Evolutionary conservation across 306 rosid species (phyloP).

Genomic region (Inga laurina): DNA sequence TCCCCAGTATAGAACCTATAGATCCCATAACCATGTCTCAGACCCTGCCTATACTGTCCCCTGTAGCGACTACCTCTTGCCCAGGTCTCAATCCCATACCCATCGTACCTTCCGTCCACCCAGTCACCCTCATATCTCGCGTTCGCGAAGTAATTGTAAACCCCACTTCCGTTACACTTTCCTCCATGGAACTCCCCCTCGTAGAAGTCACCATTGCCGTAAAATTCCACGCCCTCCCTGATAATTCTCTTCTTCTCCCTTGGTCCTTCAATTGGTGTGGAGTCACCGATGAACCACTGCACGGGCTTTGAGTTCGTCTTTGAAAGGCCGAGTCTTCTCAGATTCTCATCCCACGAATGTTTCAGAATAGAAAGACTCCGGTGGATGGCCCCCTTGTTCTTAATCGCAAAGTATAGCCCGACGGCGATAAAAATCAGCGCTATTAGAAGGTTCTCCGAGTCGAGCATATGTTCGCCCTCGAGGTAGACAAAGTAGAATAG

Average conservation of each 20-base stretch:
- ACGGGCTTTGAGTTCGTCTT: conserved; percentile 48
- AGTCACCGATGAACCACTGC: conserved; percentile 65
- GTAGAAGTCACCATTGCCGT: conserved; percentile 73
- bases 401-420: conserved; percentile 49
- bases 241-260: conserved; percentile 36
- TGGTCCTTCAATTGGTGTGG: conserved; percentile 1
- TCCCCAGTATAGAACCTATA: conserved; percentile 82
- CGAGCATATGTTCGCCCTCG: conserved; percentile 41
- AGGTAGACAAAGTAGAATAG: conserved; percentile 47
- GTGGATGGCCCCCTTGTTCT: conserved; percentile 54
- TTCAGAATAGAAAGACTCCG: conserved; percentile 44
- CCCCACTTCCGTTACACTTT: conserved; percentile 64
- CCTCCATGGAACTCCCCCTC: conserved; percentile 76
- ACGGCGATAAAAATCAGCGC: conserved; percentile 63
- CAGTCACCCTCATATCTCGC: conserved; percentile 76
- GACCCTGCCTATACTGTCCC: conserved; percentile 73
- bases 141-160: conserved; percentile 58
- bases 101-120: conserved; percentile 68
- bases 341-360: conserved; percentile 52
- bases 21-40: conserved; percentile 83
- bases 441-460: conserved; percentile 58
- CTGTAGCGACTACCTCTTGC: conserved; percentile 72
- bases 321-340: conserved; percentile 40
- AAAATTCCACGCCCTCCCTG: conserved; percentile 67
- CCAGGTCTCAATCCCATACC: conserved; percentile 74